These are phyloP conservation scores for Reticulomyxa filosa DNA, from an alignment of 78 protist genomes.

Conservation along the genomic window DNA sequence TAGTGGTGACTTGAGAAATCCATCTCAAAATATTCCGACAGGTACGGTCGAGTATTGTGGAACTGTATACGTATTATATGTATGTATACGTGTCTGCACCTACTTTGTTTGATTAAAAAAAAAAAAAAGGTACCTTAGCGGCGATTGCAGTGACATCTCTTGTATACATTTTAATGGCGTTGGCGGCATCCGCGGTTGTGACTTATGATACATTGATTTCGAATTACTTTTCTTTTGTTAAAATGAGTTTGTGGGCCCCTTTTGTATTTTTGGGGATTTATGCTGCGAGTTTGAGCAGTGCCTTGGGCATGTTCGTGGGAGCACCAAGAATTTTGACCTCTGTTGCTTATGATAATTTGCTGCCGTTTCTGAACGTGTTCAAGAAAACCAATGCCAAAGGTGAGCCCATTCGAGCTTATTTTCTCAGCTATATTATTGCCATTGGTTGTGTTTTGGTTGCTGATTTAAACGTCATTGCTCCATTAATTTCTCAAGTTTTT, in stretches of 20 bases:
- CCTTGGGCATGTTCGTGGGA: slow-evolving; percentile 7
- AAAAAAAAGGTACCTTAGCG: slow-evolving; percentile 4
- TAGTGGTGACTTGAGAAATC: slow-evolving; percentile 31
- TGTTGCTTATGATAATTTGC: not conserved
- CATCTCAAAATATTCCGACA: slow-evolving; percentile 35
- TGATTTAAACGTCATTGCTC: not conserved
- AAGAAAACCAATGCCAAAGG: not conserved
- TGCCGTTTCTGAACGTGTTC: not conserved
- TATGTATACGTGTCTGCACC: not conserved
- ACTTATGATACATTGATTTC: too few relatives aligned
- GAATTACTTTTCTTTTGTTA: too few relatives aligned
- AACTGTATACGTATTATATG: not conserved
- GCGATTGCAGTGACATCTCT: not conserved
- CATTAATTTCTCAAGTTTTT: not conserved
- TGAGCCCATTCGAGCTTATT: not conserved
- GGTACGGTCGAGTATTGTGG: slow-evolving; percentile 18
- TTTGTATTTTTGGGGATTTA: slow-evolving; percentile 8
- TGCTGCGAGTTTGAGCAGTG: slow-evolving; percentile 12
- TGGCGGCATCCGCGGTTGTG: not conserved
- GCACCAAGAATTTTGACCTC: slow-evolving; percentile 12
- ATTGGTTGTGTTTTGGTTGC: not conserved
- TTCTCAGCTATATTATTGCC: slow-evolving; percentile 11
- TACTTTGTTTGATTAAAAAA: not conserved
- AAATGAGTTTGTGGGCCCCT: not conserved
- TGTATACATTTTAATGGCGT: not conserved